Evolutionary conservation across 768 basidiomycete genomes (phyloP).

Genomic region (Lactifluus volemus): DNA sequence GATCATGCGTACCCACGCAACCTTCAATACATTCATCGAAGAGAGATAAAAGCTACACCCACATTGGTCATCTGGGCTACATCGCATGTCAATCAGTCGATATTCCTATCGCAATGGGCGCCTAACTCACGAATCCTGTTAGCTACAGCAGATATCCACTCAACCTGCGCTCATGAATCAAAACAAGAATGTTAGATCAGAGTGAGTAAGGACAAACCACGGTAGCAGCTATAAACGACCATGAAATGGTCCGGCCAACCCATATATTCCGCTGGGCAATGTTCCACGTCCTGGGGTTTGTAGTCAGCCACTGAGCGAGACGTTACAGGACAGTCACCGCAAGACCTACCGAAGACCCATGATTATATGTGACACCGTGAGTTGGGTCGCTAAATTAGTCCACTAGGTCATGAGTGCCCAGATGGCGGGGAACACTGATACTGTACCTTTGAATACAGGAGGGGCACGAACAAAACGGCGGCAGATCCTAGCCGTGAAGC

Average conservation of each 20-base stretch:
- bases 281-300: slow-evolving; percentile 42
- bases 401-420: neutral
- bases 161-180: slow-evolving; percentile 28
- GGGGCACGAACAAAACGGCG: slow-evolving; percentile 40
- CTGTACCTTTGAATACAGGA: slow-evolving; percentile 53
- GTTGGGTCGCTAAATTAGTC: slow-evolving; percentile 41
- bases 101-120: neutral
- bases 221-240: slow-evolving; percentile 34
- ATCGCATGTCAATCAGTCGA: slow-evolving; percentile 8
- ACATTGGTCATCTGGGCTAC: slow-evolving; percentile 1
- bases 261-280: slow-evolving; percentile 39
- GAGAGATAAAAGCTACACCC: neutral
- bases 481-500: slow-evolving; percentile 43
- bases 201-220: slow-evolving; percentile 30
- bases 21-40: neutral
- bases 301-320: neutral
- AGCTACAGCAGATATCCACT: slow-evolving; percentile 50
- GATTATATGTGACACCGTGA: slow-evolving; percentile 57
- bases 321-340: neutral
- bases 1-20: neutral
- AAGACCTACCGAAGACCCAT: slow-evolving; percentile 45
- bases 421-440: neutral
- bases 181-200: slow-evolving; percentile 17
- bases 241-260: slow-evolving; percentile 34
- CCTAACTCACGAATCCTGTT: slow-evolving; percentile 39